Evolutionary conservation across 2,329 filamentous ascomycete species (phyloP), one percentile per base, ranked within the genome.

Genomic region (Pseudopithomyces maydicus): DNA sequence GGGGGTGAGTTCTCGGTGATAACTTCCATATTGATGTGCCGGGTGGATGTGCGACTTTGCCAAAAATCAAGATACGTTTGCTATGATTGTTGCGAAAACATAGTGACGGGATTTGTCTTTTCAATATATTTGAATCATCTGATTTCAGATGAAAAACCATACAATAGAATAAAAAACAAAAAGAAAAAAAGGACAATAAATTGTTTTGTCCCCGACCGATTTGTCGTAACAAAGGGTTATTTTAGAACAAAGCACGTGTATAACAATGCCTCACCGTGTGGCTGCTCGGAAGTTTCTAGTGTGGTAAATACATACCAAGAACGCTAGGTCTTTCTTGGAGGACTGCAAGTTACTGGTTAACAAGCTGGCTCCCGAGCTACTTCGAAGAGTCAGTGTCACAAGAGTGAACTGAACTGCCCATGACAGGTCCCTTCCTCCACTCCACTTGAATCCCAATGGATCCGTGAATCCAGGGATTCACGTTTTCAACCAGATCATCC

Each of bases 91-190:
- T 45, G 23, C 19, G n/a, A 39, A 20, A 7, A 35, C 2, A 42
- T 35, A 22, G 43, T 35, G 2, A 41, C 7, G 7, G n/a, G n/a
- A 3, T 17, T 19, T 15, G 38, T 3, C 5, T 5, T 41, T 41
- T 19, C 38, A 17, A 19, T 10, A 17, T 10, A 19, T 10, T 17
- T 17, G 11, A 17, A 36, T 20, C 6, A 32, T 7, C 10, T 20
- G n/a, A 19, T 15, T 19, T 6, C 38, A 10, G 3, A 4, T 36
- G 45, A 14, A 32, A 20, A 15, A 2, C 6, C 20, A 39, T n/a
- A 62, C 54, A 59, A 61, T 33, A 52, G 49, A 38, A 65, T 50
- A 66, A 65, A 59, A 59, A 52, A 14, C 23, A 23, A 41, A 59
- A 46, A 56, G 35, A 52, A 22, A 50, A 19, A 12, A 10, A 22